phyloP scores from a whole-genome alignment of 257 asterid species.

The Capsicum rhomboideum region DNA sequence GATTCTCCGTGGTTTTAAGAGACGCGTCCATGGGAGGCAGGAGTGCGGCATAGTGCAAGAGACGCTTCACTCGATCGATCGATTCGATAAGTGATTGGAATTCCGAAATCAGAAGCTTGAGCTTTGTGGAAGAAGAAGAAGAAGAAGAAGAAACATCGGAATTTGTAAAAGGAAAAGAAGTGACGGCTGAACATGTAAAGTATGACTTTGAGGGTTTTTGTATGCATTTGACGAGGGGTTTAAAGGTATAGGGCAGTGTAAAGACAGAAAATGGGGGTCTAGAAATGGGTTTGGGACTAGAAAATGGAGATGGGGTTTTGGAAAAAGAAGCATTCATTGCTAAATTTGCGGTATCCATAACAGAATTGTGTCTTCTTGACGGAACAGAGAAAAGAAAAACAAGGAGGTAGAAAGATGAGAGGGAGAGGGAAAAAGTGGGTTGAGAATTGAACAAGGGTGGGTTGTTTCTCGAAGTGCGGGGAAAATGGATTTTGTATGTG shows the following conservation, averaged over 20 bases:
- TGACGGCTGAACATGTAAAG: constrained; percentile 45
- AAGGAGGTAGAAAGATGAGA: not conserved
- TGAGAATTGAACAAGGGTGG: too few relatives aligned
- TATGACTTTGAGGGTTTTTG: constrained; percentile 5
- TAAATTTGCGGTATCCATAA: constrained; percentile 43
- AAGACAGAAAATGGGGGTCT: not conserved
- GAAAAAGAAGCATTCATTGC: constrained; percentile 38
- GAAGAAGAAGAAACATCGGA: not conserved
- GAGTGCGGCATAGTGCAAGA: constrained; percentile 46
- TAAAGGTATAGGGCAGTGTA: constrained; percentile 1
- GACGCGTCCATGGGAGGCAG: constrained; percentile 45
- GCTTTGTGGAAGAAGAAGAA: constrained; percentile 18
- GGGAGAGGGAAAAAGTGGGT: not conserved
- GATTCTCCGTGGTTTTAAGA: constrained; percentile 30
- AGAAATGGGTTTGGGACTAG: constrained; percentile 23
- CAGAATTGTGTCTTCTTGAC: not conserved
- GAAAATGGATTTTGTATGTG: too few relatives aligned
- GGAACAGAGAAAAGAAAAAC: not conserved
- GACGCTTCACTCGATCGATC: constrained; percentile 69
- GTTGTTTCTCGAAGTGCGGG: too few relatives aligned
- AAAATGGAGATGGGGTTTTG: constrained; percentile 24
- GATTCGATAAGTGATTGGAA: constrained; percentile 52
- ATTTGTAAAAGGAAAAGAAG: constrained; percentile 17
- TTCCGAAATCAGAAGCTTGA: constrained; percentile 40
- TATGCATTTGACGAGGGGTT: constrained; percentile 22